phyloP scores from a whole-genome alignment of 2,329 filamentous ascomycete genomes.

The Kalaharituber pfeilii region DNA sequence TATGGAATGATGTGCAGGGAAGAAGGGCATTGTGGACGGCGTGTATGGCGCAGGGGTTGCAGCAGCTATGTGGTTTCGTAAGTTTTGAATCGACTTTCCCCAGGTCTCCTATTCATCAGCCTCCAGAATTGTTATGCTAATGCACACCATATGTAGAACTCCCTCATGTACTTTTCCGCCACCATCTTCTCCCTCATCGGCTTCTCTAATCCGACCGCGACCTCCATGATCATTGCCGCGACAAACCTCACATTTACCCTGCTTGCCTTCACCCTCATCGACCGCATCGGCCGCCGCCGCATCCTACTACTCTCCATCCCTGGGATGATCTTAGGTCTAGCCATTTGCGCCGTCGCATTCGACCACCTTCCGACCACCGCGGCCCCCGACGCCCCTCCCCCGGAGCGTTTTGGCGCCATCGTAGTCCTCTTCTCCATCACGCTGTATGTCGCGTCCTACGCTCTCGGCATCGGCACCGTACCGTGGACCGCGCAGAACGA shows the following conservation, averaged over 20 bases:
- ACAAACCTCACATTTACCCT: slow-evolving; percentile 71
- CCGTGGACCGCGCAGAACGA: slow-evolving; percentile 86
- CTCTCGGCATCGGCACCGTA: slow-evolving; percentile 74
- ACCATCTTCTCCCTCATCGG: slow-evolving; percentile 64
- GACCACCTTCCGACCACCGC: slow-evolving; percentile 20
- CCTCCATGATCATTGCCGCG: slow-evolving; percentile 59
- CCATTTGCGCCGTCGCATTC: slow-evolving; percentile 57
- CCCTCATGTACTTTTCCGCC: slow-evolving; percentile 79
- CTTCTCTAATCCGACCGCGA: slow-evolving; percentile 62
- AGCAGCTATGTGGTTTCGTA: slow-evolving; percentile 68
- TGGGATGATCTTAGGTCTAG: slow-evolving; percentile 59
- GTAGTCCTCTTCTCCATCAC: slow-evolving; percentile 59
- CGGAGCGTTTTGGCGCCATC: slow-evolving; percentile 25
- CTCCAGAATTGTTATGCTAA: slow-evolving; percentile 25
- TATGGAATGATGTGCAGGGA: slow-evolving; percentile 32
- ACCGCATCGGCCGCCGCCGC: slow-evolving; percentile 58
- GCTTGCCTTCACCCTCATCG: slow-evolving; percentile 58
- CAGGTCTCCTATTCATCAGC: background rate
- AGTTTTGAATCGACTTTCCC: slow-evolving; percentile 30
- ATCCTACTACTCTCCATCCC: slow-evolving; percentile 73
- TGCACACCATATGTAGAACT: slow-evolving; percentile 39
- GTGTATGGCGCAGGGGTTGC: slow-evolving; percentile 68
- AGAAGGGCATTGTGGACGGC: slow-evolving; percentile 65
- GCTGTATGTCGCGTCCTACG: slow-evolving; percentile 70
- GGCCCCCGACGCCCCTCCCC: slow-evolving; percentile 19